Evolutionary conservation across 257 asterid genomes (phyloP).

Genomic region (Rhazya stricta): DNA sequence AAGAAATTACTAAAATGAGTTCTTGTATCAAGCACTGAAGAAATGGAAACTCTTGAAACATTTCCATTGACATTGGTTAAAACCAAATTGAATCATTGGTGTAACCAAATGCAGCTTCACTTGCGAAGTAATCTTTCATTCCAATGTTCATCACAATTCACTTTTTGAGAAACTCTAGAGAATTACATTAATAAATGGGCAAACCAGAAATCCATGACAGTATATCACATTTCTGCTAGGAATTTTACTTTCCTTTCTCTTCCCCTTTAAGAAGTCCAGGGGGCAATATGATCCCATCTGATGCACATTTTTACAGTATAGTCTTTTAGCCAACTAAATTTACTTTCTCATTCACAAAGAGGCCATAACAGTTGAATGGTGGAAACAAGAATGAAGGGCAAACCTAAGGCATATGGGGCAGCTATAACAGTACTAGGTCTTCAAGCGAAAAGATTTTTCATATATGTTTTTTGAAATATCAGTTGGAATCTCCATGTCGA

Average conservation of each 20-base stretch:
- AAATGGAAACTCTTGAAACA: too few relatives aligned
- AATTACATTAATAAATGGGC: too few relatives aligned
- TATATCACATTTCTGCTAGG: background rate
- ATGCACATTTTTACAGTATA: background rate
- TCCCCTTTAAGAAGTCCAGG: too few relatives aligned
- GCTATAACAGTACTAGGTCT: background rate
- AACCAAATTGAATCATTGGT: too few relatives aligned
- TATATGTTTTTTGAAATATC: background rate
- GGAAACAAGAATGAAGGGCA: background rate
- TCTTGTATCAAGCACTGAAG: too few relatives aligned
- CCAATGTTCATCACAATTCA: too few relatives aligned
- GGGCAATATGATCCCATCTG: background rate
- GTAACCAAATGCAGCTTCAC: too few relatives aligned
- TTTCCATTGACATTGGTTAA: too few relatives aligned
- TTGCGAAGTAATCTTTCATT: too few relatives aligned
- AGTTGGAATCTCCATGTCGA: slow-evolving; percentile 39
- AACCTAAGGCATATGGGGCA: too few relatives aligned
- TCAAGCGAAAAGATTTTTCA: background rate
- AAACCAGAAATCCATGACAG: background rate
- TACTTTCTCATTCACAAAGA: background rate
- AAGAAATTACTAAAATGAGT: too few relatives aligned
- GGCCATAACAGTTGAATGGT: background rate
- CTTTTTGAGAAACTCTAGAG: too few relatives aligned
- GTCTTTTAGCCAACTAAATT: background rate
- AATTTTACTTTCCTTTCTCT: background rate